Conservation (phyloP, 805 yeast genomes). For the Saccharomycopsis oosterbeekiorum region DNA sequence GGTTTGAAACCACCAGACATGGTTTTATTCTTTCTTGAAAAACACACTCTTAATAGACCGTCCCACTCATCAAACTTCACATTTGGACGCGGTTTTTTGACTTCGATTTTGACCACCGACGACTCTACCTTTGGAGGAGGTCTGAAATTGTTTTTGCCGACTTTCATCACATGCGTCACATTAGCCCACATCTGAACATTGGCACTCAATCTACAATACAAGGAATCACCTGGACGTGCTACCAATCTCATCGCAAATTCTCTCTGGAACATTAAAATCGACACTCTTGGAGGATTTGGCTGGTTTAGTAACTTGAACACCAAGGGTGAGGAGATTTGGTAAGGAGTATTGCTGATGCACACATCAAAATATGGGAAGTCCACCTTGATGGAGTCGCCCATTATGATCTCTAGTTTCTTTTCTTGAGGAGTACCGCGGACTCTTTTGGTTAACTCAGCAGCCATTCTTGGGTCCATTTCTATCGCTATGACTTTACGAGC, state of each 20-base stretch:
- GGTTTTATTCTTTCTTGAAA: constrained; percentile 89
- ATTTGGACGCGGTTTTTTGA: constrained; percentile 88
- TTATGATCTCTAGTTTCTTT: constrained; percentile 79
- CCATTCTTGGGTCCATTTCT: constrained; percentile 99
- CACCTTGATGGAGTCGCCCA: constrained; percentile 94
- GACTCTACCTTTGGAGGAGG: constrained; percentile 99
- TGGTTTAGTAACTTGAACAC: constrained; percentile 86
- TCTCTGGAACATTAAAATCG: constrained; percentile 94
- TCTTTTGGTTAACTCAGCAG: constrained; percentile 94
- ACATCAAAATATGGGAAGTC: constrained; percentile 92
- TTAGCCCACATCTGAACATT: constrained; percentile 99
- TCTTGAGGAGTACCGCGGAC: constrained; percentile 95
- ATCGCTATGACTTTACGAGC: constrained; percentile 93
- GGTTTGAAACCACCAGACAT: constrained; percentile 89
- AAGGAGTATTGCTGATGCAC: constrained; percentile 95
- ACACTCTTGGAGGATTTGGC: constrained; percentile 90
- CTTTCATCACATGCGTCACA: constrained; percentile 97
- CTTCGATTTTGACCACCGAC: constrained; percentile 87
- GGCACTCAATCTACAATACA: constrained; percentile 88
- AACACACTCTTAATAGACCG: constrained; percentile 82
- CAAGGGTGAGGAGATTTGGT: constrained; percentile 93
- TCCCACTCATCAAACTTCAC: constrained; percentile 96
- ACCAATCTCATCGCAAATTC: constrained; percentile 89
- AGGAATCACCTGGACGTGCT: constrained; percentile 93
- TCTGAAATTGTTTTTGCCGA: constrained; percentile 89